Percentiles rank a stretch among this genome's conserved stretches.
Evolutionary conservation across 139 green algal genomes (phyloP).

Genomic region (Desmodesmus armatus): DNA sequence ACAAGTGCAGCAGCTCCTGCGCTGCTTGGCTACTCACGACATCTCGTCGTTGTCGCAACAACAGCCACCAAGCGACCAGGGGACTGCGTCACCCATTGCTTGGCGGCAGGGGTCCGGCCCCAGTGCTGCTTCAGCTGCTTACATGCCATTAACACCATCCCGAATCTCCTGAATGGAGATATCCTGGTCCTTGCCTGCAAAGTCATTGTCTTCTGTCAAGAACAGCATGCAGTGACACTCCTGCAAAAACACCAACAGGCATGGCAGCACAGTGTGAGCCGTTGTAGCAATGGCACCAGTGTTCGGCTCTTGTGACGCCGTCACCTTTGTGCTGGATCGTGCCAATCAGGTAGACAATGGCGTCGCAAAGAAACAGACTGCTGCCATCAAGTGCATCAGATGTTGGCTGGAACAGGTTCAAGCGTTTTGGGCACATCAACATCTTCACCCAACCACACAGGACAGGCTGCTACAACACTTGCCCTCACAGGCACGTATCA

Average conservation of each 20-base stretch:
- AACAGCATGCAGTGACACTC: slow-evolving; percentile 99
- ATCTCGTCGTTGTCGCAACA: neutral
- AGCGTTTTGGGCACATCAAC: neutral
- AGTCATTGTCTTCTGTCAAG: slow-evolving; percentile 97
- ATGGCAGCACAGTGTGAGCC: neutral
- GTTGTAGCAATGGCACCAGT: no score
- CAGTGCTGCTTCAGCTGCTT: no score
- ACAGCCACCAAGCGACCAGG: neutral
- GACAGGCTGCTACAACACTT: no score
- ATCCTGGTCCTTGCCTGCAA: slow-evolving; percentile 86
- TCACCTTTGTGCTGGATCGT: no score
- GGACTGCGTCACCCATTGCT: neutral
- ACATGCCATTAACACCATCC: slow-evolving; percentile 58
- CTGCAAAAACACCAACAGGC: slow-evolving; percentile 62
- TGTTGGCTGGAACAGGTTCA: no score
- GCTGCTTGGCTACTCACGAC: neutral
- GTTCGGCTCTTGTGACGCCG: no score
- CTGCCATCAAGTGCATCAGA: no score
- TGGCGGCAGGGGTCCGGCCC: neutral
- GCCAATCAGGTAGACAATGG: no score
- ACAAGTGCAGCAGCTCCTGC: neutral
- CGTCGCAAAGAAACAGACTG: no score
- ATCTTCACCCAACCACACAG: neutral
- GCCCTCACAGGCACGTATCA: no score
- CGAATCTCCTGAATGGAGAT: slow-evolving; percentile 73